Base-by-base conservation (phyloP, 495 filamentous ascomycete genomes). In the Hypoxylon intermedium region DNA sequence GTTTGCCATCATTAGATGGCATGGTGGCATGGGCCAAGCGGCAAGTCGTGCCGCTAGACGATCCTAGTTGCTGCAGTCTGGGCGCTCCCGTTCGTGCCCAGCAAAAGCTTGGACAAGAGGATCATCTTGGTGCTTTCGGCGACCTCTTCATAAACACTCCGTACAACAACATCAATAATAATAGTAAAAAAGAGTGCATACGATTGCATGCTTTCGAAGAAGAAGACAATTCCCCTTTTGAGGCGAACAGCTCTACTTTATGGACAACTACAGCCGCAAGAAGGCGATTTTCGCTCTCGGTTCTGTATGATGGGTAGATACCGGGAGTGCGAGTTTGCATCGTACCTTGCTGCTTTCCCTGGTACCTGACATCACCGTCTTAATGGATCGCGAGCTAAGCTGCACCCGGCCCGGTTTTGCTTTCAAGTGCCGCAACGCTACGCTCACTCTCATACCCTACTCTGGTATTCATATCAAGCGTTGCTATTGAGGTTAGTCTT, bases 331-430 rank as follows among this genome's bases (percentile, higher is more conserved):
- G n/a, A n/a, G n/a, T n/a, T 26, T 44, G 38, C 53, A 45, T 40
- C 3, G 45, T 60, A 60, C 62, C 62, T 55, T 60, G 62, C 51
- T 53, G 51, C 30, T 56, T 12, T 59, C 26, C 54, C 60, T 58
- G 28, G 55, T 59, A 55, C 61, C 62, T 65, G 51, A 60, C 62
- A 65, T 65, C 56, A 65, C 56, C 30, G 36, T 28, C 12, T 26
- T 47, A 20, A 20, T 37, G 45, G 45, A 16, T 36, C 38, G 44
- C 23, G 31, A 64, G 53, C 60, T 58, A 58, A 57, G 47, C 47
- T 44, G 37, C 13, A 52, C 36, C 6, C 30, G 37, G 12, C 16
- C 40, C 38, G 44, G 46, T 40, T 65, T 46, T 44, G 11, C 26
- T 24, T n/a, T 43, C 55, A 65, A 60, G 51, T 65, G 56, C 62